Evolutionary conservation across 306 rosid genomes (phyloP).

Genomic region (Crotalaria pallida): DNA sequence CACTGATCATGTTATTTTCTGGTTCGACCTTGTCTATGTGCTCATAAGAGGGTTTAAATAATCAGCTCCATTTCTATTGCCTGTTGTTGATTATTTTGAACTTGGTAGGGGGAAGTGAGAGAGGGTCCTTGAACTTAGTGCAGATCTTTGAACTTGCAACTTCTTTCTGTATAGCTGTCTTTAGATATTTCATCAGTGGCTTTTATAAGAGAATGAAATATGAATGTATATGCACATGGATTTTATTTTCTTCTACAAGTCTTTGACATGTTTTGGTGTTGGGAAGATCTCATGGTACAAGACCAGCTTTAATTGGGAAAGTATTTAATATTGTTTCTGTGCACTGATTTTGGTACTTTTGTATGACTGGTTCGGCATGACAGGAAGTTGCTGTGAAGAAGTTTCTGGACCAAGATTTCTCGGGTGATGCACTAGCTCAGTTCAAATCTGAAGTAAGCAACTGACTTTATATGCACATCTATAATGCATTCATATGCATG

Average conservation of each 20-base stretch:
- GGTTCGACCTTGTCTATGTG: neutral
- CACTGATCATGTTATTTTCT: neutral
- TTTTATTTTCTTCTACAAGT: neutral
- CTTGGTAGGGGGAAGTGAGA: neutral
- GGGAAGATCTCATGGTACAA: conserved; percentile 7
- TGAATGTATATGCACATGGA: neutral
- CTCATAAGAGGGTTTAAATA: neutral
- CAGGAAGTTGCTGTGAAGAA: conserved; percentile 99
- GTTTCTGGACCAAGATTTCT: conserved; percentile 91
- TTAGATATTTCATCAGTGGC: neutral
- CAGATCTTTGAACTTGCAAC: neutral
- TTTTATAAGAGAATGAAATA: conserved; percentile 3
- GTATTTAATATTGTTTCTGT: conserved; percentile 10
- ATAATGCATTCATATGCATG: neutral
- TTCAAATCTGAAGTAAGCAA: conserved; percentile 87
- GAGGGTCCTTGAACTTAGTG: neutral
- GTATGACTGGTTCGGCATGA: conserved; percentile 26
- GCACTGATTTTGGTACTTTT: conserved; percentile 10
- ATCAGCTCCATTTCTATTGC: conserved; percentile 13
- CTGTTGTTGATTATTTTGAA: neutral
- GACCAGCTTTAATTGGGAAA: neutral
- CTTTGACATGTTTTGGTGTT: conserved; percentile 4
- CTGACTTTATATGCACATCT: conserved; percentile 1
- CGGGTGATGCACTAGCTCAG: conserved; percentile 92
- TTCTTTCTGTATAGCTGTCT: neutral